Base-by-base conservation (phyloP, 2,329 filamentous ascomycete genomes). In the Raffaelea deltoideospora region DNA sequence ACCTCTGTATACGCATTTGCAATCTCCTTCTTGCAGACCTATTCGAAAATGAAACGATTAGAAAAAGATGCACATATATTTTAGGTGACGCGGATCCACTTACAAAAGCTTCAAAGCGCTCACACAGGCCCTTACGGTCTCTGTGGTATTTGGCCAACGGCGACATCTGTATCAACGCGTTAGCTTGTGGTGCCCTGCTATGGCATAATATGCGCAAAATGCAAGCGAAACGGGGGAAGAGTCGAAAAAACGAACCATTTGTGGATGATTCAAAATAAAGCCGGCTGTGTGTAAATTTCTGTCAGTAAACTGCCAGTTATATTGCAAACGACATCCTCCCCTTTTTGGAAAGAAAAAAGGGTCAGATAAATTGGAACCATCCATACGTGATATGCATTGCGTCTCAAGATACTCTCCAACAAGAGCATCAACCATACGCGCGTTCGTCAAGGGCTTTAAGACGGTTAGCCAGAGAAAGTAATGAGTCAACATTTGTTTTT, bases 81-180 rank as follows among this genome's bases (percentile, higher is more conserved):
- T 21, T 13, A 5, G 21, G n/a, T 2, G 15, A 11, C 23, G 14
- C 7, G 6, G 6, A 34, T 14, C 4, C 5, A 31, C 37, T 34
- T 34, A 43, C 44, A 48, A 98, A 98, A 10, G 84, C 87, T 63
- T 98, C 90, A 58, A 96, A 96, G 38, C 90, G 82, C 67, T 98
- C 90, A 57, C 86, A 95, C 24, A 98, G 72, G 50, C 88, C 90
- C 37, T 79, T 71, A 44, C 75, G 73, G 33, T 68, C 62, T 46
- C 90, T 82, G 61, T 95, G 84, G 59, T 87, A 87, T 71, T 98
- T 98, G 66, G 90, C 90, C 15, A 98, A 69, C 9, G 90, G 90
- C 14, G 83, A 90, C 88, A 96, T 92, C 70, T 45, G 15, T 10
- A 33, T 10, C 22, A 14, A 9, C 6, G 4, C 82, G 7, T 69